These are phyloP conservation scores for Pneumocystis oryctolagi DNA, from an alignment of 1,139 yeast species.

Conservation along the genomic window DNA sequence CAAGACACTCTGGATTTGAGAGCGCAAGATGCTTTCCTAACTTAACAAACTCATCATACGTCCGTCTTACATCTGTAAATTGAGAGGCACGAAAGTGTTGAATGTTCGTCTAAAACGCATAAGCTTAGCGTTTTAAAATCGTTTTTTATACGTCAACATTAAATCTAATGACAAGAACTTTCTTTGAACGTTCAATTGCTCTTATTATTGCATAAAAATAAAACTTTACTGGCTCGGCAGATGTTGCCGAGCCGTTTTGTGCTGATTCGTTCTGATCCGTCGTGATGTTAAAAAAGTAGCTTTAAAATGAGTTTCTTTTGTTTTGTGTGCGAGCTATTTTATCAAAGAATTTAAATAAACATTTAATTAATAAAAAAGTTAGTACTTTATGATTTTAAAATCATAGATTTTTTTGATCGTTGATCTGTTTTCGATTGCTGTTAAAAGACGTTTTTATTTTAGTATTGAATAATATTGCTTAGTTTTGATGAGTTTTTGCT, in stretches of 20 bases:
- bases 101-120: constrained; percentile 33
- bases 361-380: not conserved
- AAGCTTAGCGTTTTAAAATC: not conserved
- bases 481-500: not conserved
- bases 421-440: not conserved
- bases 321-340: not conserved
- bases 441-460: not conserved
- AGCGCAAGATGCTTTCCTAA: constrained; percentile 65
- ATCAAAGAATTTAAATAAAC: not conserved
- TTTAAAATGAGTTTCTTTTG: not conserved
- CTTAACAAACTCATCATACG: constrained; percentile 60
- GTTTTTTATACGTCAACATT: not conserved
- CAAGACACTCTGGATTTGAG: constrained; percentile 81
- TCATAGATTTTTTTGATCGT: not conserved
- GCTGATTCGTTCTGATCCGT: not conserved
- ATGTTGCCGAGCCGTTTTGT: not conserved
- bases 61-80: constrained; percentile 65
- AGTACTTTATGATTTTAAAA: not conserved
- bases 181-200: not conserved
- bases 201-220: not conserved
- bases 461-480: no score
- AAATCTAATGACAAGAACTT: not conserved
- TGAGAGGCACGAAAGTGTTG: constrained; percentile 60
- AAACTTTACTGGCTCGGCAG: not conserved
- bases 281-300: not conserved